These are phyloP conservation scores for Chlorencoelia australis DNA, from an alignment of 2,329 filamentous ascomycete genomes.

Conservation along the genomic window DNA sequence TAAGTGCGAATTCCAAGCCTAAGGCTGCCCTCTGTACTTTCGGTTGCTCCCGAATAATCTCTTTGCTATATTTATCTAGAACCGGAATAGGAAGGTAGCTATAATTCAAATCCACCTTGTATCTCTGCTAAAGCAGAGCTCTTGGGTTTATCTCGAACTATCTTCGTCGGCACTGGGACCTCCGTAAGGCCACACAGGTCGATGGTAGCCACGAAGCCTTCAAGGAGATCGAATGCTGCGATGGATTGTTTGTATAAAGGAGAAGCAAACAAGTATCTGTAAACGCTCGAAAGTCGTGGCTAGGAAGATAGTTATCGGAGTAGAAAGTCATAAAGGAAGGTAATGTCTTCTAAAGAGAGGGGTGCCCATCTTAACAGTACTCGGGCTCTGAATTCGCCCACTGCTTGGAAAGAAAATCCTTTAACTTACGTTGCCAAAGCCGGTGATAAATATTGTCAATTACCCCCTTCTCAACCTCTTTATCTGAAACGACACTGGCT, in stretches of 20 bases:
- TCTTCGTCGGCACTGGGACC: conserved; percentile 38
- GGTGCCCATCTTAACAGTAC: too few species aligned
- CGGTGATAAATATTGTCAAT: conserved; percentile 38
- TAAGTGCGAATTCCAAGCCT: conserved; percentile 31
- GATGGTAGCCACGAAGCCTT: conserved; percentile 44
- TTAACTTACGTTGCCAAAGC: conserved; percentile 36
- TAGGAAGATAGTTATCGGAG: not conserved
- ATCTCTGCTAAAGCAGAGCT: conserved; percentile 42
- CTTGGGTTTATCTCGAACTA: conserved; percentile 42
- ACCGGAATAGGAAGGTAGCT: conserved; percentile 38
- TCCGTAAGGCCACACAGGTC: conserved; percentile 45
- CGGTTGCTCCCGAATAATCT: conserved; percentile 39
- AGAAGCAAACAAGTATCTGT: conserved; percentile 29
- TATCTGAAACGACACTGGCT: conserved; percentile 36
- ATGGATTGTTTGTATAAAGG: conserved; percentile 41
- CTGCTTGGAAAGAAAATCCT: too few species aligned
- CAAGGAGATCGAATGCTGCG: conserved; percentile 40
- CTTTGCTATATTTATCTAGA: conserved; percentile 36
- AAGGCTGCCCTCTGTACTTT: conserved; percentile 34
- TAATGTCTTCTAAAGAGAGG: too few species aligned
- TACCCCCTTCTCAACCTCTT: conserved; percentile 34
- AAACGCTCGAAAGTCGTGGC: conserved; percentile 13
- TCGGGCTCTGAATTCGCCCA: too few species aligned
- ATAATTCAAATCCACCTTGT: conserved; percentile 33
- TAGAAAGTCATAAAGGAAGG: conserved; percentile 10